Percentiles rank a stretch among this genome's conserved stretches.
Conservation (phyloP, 345 rosid species). For the Acer yangbiense region DNA sequence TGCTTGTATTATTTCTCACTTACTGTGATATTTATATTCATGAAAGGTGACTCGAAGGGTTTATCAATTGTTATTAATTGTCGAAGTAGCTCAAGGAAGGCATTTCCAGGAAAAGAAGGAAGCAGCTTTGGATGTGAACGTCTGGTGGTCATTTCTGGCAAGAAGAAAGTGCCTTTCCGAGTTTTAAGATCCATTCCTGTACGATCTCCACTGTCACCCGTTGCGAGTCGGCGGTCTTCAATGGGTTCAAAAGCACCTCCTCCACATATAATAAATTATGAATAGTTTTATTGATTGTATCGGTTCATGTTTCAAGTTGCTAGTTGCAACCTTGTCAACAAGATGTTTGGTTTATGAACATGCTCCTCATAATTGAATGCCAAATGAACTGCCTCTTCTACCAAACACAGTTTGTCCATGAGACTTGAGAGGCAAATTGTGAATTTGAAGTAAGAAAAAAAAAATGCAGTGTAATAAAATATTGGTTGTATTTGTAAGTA, state of each 20-base stretch:
- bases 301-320: background rate
- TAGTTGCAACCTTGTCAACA: background rate
- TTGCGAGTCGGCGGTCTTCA: background rate
- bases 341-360: background rate
- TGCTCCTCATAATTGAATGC: background rate
- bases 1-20: slow-evolving; percentile 8
- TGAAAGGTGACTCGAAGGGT: slow-evolving; percentile 11
- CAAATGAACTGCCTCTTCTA: no score
- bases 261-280: background rate
- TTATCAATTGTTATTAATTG: background rate
- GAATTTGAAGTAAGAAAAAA: background rate
- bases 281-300: background rate
- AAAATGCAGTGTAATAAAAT: background rate
- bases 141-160: background rate
- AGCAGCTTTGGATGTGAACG: background rate
- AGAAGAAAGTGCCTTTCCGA: background rate
- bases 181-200: slow-evolving; percentile 1
- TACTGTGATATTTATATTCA: background rate
- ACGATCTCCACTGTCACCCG: background rate
- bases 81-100: slow-evolving; percentile 12
- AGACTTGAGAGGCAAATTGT: background rate
- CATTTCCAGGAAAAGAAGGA: slow-evolving; percentile 12
- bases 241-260: background rate
- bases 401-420: background rate
- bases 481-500: background rate